Evolutionary conservation across 2,329 filamentous ascomycete species (phyloP).

Genomic region (Arthrobotrys conoides): DNA sequence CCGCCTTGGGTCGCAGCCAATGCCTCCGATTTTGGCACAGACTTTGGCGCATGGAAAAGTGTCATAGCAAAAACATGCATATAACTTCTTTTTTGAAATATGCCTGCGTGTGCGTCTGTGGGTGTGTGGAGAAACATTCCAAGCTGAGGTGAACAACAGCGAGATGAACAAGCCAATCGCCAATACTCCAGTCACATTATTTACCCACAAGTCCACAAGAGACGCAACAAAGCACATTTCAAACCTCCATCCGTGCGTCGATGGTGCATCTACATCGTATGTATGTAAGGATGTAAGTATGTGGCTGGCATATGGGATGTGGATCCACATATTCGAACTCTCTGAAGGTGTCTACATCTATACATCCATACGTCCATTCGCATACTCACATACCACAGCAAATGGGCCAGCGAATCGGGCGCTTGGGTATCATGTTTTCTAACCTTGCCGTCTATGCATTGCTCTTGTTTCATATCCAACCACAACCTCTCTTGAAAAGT

Average conservation of each 20-base stretch:
- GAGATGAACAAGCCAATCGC: conserved; percentile 22
- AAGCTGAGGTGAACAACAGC: conserved; percentile 29
- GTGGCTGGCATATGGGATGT: conserved; percentile 12
- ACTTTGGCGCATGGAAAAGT: conserved; percentile 18
- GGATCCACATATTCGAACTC: conserved; percentile 11
- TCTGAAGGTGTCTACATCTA: conserved; percentile 4
- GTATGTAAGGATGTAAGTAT: neutral
- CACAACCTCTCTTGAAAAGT: neutral
- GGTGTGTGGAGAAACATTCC: conserved; percentile 20
- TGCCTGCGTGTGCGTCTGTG: conserved; percentile 15
- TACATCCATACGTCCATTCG: no score
- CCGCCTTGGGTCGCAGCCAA: conserved; percentile 30
- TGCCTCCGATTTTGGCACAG: conserved; percentile 41
- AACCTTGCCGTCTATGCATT: conserved; percentile 45
- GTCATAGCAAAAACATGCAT: conserved; percentile 50
- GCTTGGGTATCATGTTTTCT: conserved; percentile 32
- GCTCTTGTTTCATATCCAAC: conserved; percentile 33
- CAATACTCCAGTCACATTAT: conserved; percentile 22
- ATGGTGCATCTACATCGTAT: conserved; percentile 11
- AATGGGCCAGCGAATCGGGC: conserved; percentile 4
- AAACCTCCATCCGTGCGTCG: conserved; percentile 23
- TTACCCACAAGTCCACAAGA: conserved; percentile 29
- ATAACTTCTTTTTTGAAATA: conserved; percentile 4
- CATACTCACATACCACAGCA: neutral
- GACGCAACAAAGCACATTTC: conserved; percentile 23